A percentile compares a stretch with the other conserved stretches of the same genome.
Evolutionary conservation across 495 filamentous ascomycete species (phyloP).

Genomic region (Saxispiralis lemnorum): DNA sequence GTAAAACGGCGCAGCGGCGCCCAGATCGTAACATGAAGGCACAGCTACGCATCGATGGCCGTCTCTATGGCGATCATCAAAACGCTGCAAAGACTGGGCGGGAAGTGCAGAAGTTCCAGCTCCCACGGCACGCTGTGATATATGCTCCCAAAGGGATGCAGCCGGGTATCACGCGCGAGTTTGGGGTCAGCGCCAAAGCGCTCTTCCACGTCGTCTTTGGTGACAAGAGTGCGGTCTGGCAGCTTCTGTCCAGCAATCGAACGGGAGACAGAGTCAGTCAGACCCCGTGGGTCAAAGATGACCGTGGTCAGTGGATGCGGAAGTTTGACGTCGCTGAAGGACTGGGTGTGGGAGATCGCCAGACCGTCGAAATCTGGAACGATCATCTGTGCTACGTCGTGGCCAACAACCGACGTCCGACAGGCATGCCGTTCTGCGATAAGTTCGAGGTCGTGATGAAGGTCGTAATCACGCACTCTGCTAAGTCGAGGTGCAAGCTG

Average conservation of each 20-base stretch:
- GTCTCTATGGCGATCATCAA: constrained; percentile 24
- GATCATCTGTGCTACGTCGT: constrained; percentile 94
- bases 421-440: constrained; percentile 69
- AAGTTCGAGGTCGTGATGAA: constrained; percentile 75
- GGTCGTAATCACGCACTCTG: constrained; percentile 80
- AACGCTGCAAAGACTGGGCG: constrained; percentile 23
- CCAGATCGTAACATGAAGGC: constrained; percentile 38
- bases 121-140: constrained; percentile 63
- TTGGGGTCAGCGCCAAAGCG: constrained; percentile 78
- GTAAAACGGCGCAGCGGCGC: constrained; percentile 9
- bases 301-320: constrained; percentile 25
- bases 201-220: constrained; percentile 92
- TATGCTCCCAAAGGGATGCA: constrained; percentile 73
- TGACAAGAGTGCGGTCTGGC: constrained; percentile 86
- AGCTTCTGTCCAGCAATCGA: constrained; percentile 72
- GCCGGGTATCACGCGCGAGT: constrained; percentile 51
- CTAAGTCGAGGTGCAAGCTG: constrained; percentile 82
- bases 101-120: constrained; percentile 55
- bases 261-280: constrained; percentile 64
- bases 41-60: constrained; percentile 45
- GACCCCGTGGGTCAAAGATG: constrained; percentile 59
- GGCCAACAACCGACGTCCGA: constrained; percentile 71
- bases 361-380: constrained; percentile 78
- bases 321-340: constrained; percentile 1
- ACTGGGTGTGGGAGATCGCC: constrained; percentile 38